These are phyloP conservation scores for Citrus sinensis DNA, from an alignment of 345 rosid genomes.

Conservation along the genomic window DNA sequence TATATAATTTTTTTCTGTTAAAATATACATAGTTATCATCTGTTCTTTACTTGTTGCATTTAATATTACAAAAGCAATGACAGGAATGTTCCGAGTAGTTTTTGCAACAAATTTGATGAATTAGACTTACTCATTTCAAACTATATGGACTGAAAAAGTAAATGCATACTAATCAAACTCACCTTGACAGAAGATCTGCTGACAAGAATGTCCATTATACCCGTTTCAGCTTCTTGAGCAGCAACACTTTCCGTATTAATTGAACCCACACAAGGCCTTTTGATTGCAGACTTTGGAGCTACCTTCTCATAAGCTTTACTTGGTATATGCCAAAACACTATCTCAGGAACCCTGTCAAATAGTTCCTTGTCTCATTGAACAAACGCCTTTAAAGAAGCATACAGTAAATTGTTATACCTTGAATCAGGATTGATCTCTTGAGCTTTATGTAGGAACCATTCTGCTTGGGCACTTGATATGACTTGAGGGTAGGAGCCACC, in stretches of 20 bases:
- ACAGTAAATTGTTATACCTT: slow-evolving; percentile 31
- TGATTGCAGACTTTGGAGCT: slow-evolving; percentile 54
- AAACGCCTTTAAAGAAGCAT: neutral
- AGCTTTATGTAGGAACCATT: slow-evolving; percentile 63
- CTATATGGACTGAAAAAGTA: no score
- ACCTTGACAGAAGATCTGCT: slow-evolving; percentile 77
- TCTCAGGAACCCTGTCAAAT: slow-evolving; percentile 65
- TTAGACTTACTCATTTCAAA: no score
- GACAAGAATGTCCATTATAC: slow-evolving; percentile 58
- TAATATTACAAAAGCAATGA: no score
- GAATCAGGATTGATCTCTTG: slow-evolving; percentile 57
- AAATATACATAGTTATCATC: no score
- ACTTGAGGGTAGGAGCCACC: slow-evolving; percentile 90
- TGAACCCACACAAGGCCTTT: slow-evolving; percentile 78
- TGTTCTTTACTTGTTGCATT: no score
- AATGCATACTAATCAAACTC: neutral
- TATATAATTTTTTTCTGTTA: no score
- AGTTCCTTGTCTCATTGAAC: neutral
- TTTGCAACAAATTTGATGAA: neutral
- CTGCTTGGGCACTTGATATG: slow-evolving; percentile 67
- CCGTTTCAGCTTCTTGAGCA: slow-evolving; percentile 75
- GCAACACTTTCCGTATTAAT: slow-evolving; percentile 75
- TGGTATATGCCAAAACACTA: slow-evolving; percentile 94
- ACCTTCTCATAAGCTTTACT: slow-evolving; percentile 70
- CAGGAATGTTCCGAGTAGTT: no score